These are phyloP conservation scores for Trichosporon sp. DNA, from an alignment of 1,284 basidiomycete species.

Conservation along the genomic window DNA sequence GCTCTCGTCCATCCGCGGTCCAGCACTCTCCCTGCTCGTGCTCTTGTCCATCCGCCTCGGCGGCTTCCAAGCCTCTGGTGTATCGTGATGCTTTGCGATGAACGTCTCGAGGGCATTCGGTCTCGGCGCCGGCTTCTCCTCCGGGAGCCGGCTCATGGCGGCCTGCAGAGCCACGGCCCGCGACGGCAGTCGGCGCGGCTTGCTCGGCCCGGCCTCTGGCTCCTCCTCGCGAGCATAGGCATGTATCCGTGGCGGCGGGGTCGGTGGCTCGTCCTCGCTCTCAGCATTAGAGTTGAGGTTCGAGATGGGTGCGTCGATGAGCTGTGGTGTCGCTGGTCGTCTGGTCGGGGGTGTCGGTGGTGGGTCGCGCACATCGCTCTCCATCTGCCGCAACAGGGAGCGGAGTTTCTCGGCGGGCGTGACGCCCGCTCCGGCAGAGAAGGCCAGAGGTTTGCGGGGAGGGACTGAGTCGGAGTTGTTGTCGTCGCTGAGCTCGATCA, in stretches of 20 bases:
- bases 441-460: conserved; percentile 1
- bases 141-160: conserved; percentile 1
- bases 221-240: conserved; percentile 20
- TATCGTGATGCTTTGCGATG: conserved; percentile 14
- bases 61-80: not conserved
- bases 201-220: not conserved
- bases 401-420: conserved; percentile 17
- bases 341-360: not conserved
- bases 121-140: conserved; percentile 2
- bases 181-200: conserved; percentile 17
- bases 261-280: conserved; percentile 23
- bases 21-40: not conserved
- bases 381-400: conserved; percentile 16
- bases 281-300: not conserved
- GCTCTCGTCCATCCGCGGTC: too few relatives aligned
- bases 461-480: not conserved
- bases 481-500: conserved; percentile 15
- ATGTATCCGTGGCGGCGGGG: conserved; percentile 34
- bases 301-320: not conserved
- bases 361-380: conserved; percentile 8
- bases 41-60: not conserved
- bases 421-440: conserved; percentile 11
- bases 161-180: conserved; percentile 24
- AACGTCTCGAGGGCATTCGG: conserved; percentile 28
- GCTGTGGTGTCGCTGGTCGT: not conserved